Evolutionary conservation across 768 basidiomycete genomes (phyloP), one percentile per base, ranked within the genome.

Genomic region (Boletus vermiculosoides): DNA sequence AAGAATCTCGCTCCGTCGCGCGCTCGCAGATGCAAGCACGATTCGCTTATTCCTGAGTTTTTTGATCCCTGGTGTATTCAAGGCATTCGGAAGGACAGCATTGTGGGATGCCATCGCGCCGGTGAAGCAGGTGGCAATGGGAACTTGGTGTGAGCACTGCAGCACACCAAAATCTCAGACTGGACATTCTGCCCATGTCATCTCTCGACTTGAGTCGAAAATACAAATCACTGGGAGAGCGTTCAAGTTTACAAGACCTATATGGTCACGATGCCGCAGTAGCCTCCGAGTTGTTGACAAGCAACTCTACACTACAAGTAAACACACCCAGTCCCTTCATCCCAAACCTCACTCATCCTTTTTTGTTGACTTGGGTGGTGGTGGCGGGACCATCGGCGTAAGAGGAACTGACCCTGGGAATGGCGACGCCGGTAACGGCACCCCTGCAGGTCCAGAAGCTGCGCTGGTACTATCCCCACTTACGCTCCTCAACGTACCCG

Each of bases 11-110:
- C 82, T 85, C 65, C 94, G 78, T 62, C 94, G 80, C 1, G 93
- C 91, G 63, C 92, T 94, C 55, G 83, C 86, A 5, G 94, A 96
- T 1, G 94, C 94, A 1, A 98, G 78, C 3, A 97, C 75, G 46
- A 98, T 81, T 4, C 90, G 80, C 68, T 93, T 94, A 22, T 83
- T 85, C 39, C 77, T 68, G 1, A 97, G 80, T 68, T 87, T 90
- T 63, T 86, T 77, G 44, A 86, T 75, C 0, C 77, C 77, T 12
- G 86, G 86, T 1, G 83, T 78, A 37, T 77, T 71, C 13, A 92
- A 78, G 1, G 90, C 90, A 65, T 85, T 78, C 0, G 84, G 71
- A 10, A 89, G 82, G 48, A 92, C 77, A 18, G 68, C 62, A 55
- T 79, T 74, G 64, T 84, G 82, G n/a, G 58, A 39, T 30, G 47